Percentiles rank a stretch among this genome's conserved stretches.
Evolutionary conservation across 1,284 basidiomycete species (phyloP).

Genomic region (Pseudozyma flocculosa): DNA sequence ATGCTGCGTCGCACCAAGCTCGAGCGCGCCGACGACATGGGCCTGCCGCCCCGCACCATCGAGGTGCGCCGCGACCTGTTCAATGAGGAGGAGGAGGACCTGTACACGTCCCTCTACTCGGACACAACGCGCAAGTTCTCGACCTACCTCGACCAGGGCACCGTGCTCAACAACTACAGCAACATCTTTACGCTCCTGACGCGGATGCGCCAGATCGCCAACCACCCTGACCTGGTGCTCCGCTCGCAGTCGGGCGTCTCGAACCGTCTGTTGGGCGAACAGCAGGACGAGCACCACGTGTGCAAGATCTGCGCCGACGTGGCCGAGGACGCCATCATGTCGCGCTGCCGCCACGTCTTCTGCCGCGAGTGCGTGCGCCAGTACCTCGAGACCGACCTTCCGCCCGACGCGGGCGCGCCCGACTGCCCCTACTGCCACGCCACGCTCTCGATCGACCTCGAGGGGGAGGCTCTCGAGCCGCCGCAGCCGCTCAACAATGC

Average conservation of each 20-base stretch:
- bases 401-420: conserved; percentile 64
- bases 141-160: conserved; percentile 87
- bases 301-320: conserved; percentile 96
- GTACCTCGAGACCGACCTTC: conserved; percentile 75
- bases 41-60: conserved; percentile 90
- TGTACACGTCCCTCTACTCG: conserved; percentile 88
- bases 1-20: conserved; percentile 80
- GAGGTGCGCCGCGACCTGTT: conserved; percentile 88
- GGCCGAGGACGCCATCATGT: conserved; percentile 89
- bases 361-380: conserved; percentile 94
- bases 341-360: conserved; percentile 77
- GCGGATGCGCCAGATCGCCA: conserved; percentile 58
- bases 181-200: conserved; percentile 61
- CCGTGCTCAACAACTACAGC: conserved; percentile 64
- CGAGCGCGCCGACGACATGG: conserved; percentile 94
- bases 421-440: conserved; percentile 94
- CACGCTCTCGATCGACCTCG: conserved; percentile 88
- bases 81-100: conserved; percentile 92
- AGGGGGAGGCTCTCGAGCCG: conserved; percentile 85
- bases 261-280: conserved; percentile 46
- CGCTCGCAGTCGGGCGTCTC: conserved; percentile 69
- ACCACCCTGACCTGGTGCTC: conserved; percentile 83
- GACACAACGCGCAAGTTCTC: conserved; percentile 88
- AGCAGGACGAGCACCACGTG: conserved; percentile 55
- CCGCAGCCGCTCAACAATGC: conserved; percentile 61